phyloP scores from a whole-genome alignment of 192 early-diverging fungal genomes.

The Hyaloraphidium curvatum region DNA sequence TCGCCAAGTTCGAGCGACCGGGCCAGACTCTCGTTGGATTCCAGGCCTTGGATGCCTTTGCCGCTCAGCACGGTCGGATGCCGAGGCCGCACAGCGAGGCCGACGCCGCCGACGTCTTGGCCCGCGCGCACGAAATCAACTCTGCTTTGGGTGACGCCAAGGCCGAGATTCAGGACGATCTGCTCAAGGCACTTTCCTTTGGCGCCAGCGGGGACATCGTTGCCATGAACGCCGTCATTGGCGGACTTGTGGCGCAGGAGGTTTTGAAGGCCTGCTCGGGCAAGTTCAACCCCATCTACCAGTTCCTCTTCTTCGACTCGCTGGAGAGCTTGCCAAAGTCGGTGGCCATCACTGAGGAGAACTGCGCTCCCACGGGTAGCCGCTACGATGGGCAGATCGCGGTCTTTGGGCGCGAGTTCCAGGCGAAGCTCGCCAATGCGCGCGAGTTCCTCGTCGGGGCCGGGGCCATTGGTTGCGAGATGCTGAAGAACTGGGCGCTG shows the following conservation, averaged over 20 bases:
- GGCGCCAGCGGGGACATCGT: slow-evolving; percentile 78
- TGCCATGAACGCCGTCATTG: slow-evolving; percentile 91
- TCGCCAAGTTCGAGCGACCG: slow-evolving; percentile 96
- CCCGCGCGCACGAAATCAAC: slow-evolving; percentile 54
- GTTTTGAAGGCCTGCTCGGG: slow-evolving; percentile 95
- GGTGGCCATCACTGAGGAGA: slow-evolving; percentile 40
- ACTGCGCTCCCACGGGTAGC: slow-evolving; percentile 55
- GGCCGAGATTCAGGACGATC: slow-evolving; percentile 66
- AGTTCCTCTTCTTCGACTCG: slow-evolving; percentile 93
- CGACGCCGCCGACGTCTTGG: slow-evolving; percentile 67
- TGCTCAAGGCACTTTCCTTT: slow-evolving; percentile 70
- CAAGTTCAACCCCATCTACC: slow-evolving; percentile 82
- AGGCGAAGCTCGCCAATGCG: slow-evolving; percentile 63
- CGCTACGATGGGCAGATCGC: slow-evolving; percentile 94
- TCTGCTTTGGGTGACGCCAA: slow-evolving; percentile 33
- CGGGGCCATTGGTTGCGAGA: slow-evolving; percentile 98
- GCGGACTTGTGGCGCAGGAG: slow-evolving; percentile 93
- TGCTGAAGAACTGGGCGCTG: slow-evolving; percentile 99
- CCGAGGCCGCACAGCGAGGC: slow-evolving; percentile 72
- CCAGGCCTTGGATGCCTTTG: slow-evolving; percentile 79
- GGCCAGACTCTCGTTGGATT: slow-evolving; percentile 78
- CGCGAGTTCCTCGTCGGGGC: slow-evolving; percentile 93
- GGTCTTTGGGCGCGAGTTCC: slow-evolving; percentile 86
- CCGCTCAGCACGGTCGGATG: slow-evolving; percentile 33
- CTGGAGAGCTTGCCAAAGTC: slow-evolving; percentile 80